phyloP scores from a whole-genome alignment of 768 basidiomycete genomes.

The Pisolithus albus region DNA sequence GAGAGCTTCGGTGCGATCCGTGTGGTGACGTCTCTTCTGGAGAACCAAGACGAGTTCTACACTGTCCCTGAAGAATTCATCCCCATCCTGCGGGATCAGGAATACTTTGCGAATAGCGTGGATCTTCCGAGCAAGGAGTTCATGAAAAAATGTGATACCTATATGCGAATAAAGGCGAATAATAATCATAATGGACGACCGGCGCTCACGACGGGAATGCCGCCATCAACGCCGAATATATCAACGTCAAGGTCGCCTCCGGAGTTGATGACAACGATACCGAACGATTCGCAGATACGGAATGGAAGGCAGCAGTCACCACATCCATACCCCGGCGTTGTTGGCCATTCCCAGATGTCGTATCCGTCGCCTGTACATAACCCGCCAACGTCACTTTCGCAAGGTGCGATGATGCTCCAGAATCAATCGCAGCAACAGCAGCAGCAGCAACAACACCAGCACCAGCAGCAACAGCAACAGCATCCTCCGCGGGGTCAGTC shows the following conservation, averaged over 20 bases:
- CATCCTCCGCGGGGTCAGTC: conserved; percentile 10
- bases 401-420: conserved; percentile 30
- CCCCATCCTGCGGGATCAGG: conserved; percentile 81
- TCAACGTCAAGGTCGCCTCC: conserved; percentile 23
- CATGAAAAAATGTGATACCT: conserved; percentile 91
- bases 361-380: conserved; percentile 37
- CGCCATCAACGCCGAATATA: conserved; percentile 21
- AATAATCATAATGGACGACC: conserved; percentile 37
- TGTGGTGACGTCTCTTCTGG: conserved; percentile 79
- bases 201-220: conserved; percentile 25
- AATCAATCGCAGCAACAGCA: conserved; percentile 37
- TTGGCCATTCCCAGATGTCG: conserved; percentile 28
- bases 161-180: conserved; percentile 60
- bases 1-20: conserved; percentile 88
- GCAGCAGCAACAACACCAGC: conserved; percentile 16
- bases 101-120: conserved; percentile 81
- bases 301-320: conserved; percentile 36
- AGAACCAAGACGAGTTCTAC: conserved; percentile 93
- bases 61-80: conserved; percentile 89
- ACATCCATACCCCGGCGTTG: conserved; percentile 33
- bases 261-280: conserved; percentile 38
- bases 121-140: conserved; percentile 94
- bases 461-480: conserved; percentile 17
- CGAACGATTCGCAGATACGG: conserved; percentile 32
- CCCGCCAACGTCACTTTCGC: conserved; percentile 37